Conservation (phyloP, 345 rosid genomes). For the Sisymbrium irio region DNA sequence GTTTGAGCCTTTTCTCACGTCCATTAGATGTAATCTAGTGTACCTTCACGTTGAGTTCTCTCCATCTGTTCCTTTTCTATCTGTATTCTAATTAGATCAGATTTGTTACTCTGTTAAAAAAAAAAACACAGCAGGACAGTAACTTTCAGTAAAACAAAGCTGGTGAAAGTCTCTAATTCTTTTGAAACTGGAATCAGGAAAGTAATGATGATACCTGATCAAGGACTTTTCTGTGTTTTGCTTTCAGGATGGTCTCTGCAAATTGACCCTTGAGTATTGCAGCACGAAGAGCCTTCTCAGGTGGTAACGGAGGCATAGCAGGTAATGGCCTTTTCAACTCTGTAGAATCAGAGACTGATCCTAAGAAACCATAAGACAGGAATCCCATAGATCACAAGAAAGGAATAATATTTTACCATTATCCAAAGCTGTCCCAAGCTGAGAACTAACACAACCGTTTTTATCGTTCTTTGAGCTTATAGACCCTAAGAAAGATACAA, state of each 20-base stretch:
- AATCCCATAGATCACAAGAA: neutral
- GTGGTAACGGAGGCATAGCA: slow-evolving; percentile 56
- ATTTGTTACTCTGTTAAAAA: slow-evolving; percentile 62
- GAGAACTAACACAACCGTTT: slow-evolving; percentile 45
- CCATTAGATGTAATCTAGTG: neutral
- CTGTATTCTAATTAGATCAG: slow-evolving; percentile 54
- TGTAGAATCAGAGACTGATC: slow-evolving; percentile 25
- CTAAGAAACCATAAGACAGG: slow-evolving; percentile 3
- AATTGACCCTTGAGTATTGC: slow-evolving; percentile 71
- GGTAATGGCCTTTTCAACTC: slow-evolving; percentile 43
- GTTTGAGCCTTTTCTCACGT: neutral
- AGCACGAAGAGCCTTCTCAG: slow-evolving; percentile 78
- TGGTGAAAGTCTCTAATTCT: neutral
- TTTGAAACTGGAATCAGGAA: neutral
- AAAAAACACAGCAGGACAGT: neutral
- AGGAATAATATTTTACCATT: slow-evolving; percentile 48
- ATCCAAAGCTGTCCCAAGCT: slow-evolving; percentile 37
- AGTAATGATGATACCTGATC: slow-evolving; percentile 52
- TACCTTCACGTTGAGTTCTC: slow-evolving; percentile 74
- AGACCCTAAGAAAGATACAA: slow-evolving; percentile 46
- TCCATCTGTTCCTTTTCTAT: slow-evolving; percentile 69
- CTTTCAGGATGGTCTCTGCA: slow-evolving; percentile 71
- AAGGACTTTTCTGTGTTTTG: slow-evolving; percentile 59
- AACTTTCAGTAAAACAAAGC: neutral
- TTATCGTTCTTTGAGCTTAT: slow-evolving; percentile 60